Evolutionary conservation across 768 basidiomycete species (phyloP), one percentile per base, ranked within the genome.

Genomic region (Hortiboletus campestris): DNA sequence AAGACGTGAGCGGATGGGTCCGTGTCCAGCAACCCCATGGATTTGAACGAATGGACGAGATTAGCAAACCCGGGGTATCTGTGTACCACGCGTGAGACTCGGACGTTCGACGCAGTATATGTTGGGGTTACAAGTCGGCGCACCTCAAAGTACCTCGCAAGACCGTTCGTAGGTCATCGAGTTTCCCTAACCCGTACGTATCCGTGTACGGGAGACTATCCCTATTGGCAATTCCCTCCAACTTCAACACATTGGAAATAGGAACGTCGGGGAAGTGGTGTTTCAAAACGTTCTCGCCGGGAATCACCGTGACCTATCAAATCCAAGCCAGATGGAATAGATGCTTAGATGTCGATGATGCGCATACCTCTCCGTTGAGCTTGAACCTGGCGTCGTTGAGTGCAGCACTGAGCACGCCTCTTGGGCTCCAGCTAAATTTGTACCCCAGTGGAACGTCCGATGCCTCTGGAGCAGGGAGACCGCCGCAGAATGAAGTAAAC

Each of bases 361-460:
- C 12, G 12, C 78, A n/a, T 59, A 88, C 89, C 72, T 81, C 65
- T 7, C 76, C 75, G 31, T 75, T 61, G 25, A 93, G 73, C 63
- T 81, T 80, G 70, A 84, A 97, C 38, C 65, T 67, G 2, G 95
- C 93, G 0, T 74, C 68, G 59, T 95, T 92, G 53, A 85, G 69
- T 0, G 90, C 89, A 3, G 94, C 95, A 16, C 78, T 81, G 38
- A 98, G 73, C 9, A 96, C 94, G 6, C 92, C 94, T 54, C 85
- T 78, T 0, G 95, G 94, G 46, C 85, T 89, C 95, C 95, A 98
- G 61, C 92, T 91, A 67, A 94, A 94, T 67, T 94, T 96, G 66
- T 96, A 94, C n/a, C 86, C 80, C 11, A 95, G 73, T 2, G 93
- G 92, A 16, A 88, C 83, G 57, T 76, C 70, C 10, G 72, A 63